Evolutionary conservation across 495 filamentous ascomycete species (phyloP).

Genomic region (Penicillium angulare): DNA sequence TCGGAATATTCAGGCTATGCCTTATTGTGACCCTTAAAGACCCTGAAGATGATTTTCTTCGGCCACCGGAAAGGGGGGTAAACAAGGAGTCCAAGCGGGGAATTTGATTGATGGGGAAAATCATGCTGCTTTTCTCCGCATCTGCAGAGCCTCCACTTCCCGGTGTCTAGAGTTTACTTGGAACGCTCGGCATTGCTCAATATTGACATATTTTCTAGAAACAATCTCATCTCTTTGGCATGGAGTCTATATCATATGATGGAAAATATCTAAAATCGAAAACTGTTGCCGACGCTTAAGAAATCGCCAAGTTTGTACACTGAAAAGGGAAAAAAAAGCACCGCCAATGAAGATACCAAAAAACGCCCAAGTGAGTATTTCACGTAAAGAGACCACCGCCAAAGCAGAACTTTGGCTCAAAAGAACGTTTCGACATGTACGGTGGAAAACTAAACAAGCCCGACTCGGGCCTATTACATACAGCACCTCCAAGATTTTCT

Average conservation of each 20-base stretch:
- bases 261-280: too few relatives aligned
- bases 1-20: too few relatives aligned
- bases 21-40: too few relatives aligned
- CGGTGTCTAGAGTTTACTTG: too few relatives aligned
- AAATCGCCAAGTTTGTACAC: too few relatives aligned
- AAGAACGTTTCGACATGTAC: background rate
- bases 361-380: background rate
- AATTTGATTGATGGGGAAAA: conserved; percentile 23
- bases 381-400: background rate
- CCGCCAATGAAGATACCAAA: too few relatives aligned
- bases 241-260: too few relatives aligned
- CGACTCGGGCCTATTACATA: background rate
- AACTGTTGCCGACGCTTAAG: too few relatives aligned
- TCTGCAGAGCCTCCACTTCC: conserved; percentile 16
- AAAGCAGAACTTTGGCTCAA: background rate
- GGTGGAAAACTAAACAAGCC: background rate
- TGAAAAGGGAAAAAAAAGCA: too few relatives aligned
- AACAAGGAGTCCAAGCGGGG: background rate
- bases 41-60: conserved; percentile 6
- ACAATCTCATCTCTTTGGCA: too few relatives aligned
- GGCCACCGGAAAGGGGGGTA: background rate
- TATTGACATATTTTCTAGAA: too few relatives aligned
- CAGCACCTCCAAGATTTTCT: background rate
- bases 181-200: too few relatives aligned
- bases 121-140: conserved; percentile 13